A percentile compares a stretch with the other conserved stretches of the same genome.
phyloP scores from a whole-genome alignment of 352 stramenopile species.

The Blastocystis sp. region DNA sequence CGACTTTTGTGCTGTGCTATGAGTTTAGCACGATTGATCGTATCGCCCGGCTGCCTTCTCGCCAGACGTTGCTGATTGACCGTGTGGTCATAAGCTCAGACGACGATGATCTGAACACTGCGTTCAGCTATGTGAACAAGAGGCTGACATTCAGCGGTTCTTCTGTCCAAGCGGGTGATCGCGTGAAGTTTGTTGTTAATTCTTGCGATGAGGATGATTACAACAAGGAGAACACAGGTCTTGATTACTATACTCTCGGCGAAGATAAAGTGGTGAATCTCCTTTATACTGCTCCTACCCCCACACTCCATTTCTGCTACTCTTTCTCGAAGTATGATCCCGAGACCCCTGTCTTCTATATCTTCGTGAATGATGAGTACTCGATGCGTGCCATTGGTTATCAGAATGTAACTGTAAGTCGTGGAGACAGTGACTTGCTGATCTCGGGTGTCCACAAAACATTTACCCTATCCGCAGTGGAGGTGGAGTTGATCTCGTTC shows the following conservation, averaged over 20 bases:
- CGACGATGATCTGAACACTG: not conserved
- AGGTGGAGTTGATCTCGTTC: not conserved
- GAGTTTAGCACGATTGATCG: not conserved
- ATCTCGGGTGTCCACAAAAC: constrained; percentile 47
- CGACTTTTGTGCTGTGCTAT: constrained; percentile 1
- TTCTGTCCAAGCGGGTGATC: not conserved
- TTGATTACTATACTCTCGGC: constrained; percentile 42
- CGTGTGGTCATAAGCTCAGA: not conserved
- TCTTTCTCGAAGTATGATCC: constrained; percentile 15
- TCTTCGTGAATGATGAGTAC: constrained; percentile 30
- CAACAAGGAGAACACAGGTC: not conserved
- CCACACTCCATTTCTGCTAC: constrained; percentile 20
- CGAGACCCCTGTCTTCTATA: not conserved
- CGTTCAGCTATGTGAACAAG: constrained; percentile 50
- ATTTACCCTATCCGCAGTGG: not conserved
- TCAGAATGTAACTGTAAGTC: constrained; percentile 31
- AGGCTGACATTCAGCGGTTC: not conserved
- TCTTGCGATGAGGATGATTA: constrained; percentile 27
- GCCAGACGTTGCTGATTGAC: not conserved
- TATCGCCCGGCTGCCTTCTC: not conserved
- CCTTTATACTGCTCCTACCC: not conserved
- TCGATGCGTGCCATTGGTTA: constrained; percentile 10
- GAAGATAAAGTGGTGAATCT: not conserved
- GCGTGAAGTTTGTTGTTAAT: constrained; percentile 41
- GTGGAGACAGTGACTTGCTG: not conserved